A percentile compares a stretch with the other conserved stretches of the same genome.
These are phyloP conservation scores for Colletotrichum zoysiae DNA, from an alignment of 2,329 filamentous ascomycete species.

Conservation along the genomic window DNA sequence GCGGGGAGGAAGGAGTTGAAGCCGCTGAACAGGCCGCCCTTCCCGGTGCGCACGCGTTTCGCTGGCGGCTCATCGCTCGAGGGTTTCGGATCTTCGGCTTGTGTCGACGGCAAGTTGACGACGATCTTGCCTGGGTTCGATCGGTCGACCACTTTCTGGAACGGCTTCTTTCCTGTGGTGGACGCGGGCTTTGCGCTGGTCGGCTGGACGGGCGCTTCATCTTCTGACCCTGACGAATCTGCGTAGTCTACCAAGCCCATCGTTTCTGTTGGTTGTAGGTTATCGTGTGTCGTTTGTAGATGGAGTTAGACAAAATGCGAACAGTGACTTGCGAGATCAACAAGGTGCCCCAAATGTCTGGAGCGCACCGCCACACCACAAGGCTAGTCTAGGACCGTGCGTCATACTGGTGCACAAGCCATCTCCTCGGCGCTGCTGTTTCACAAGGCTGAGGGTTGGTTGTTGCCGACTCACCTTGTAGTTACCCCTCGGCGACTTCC, in stretches of 20 bases:
- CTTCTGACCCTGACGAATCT: constrained; percentile 79
- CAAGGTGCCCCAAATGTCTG: not conserved
- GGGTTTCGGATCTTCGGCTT: constrained; percentile 49
- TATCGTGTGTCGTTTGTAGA: not conserved
- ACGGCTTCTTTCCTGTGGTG: constrained; percentile 64
- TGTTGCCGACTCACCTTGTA: constrained; percentile 10
- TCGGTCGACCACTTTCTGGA: constrained; percentile 85
- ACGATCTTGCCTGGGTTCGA: constrained; percentile 86
- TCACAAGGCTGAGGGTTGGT: constrained; percentile 43
- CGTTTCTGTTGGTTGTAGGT: constrained; percentile 37
- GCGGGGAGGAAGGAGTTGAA: constrained; percentile 91
- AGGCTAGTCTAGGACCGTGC: constrained; percentile 36
- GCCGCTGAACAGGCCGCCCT: constrained; percentile 74
- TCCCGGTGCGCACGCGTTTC: constrained; percentile 74
- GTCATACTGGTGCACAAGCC: constrained; percentile 31
- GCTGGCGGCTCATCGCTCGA: constrained; percentile 70
- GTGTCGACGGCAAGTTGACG: constrained; percentile 76
- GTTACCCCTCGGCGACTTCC: constrained; percentile 29
- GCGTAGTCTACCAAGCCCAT: constrained; percentile 90
- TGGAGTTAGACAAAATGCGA: not conserved
- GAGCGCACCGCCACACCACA: constrained; percentile 21
- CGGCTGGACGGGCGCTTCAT: constrained; percentile 49
- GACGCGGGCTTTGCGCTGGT: constrained; percentile 48
- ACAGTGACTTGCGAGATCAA: not conserved
- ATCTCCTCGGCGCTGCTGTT: constrained; percentile 30